Percentiles rank a stretch among this genome's conserved stretches.
Evolutionary conservation across 768 basidiomycete species (phyloP).

Genomic region (Macrolepiota albuminosa): DNA sequence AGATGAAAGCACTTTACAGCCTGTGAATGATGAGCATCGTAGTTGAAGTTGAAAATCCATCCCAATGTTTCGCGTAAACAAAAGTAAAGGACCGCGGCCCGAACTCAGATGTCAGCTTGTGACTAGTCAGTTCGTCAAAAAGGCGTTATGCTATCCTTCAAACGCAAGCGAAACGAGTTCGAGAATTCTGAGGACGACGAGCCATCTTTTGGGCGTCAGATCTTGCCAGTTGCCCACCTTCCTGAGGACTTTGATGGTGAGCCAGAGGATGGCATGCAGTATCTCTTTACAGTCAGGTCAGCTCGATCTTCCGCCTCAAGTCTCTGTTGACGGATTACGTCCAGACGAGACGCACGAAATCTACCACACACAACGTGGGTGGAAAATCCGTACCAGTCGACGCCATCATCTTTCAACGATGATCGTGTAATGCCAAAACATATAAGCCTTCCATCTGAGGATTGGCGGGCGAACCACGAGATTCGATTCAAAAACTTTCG

Average conservation of each 20-base stretch:
- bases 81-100: neutral
- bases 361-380: conserved; percentile 65
- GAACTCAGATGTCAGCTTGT: neutral
- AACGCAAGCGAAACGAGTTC: conserved; percentile 51
- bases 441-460: conserved; percentile 51
- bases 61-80: neutral
- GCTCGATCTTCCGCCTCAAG: conserved; percentile 9
- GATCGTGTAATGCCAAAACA: conserved; percentile 21
- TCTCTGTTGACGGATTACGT: conserved; percentile 3
- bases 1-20: neutral
- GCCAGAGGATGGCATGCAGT: conserved; percentile 72
- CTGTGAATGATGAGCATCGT: neutral
- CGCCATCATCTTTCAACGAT: conserved; percentile 16
- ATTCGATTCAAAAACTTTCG: conserved; percentile 62
- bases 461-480: conserved; percentile 62
- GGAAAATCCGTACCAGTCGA: conserved; percentile 60
- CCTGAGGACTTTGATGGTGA: conserved; percentile 62
- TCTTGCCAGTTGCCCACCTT: conserved; percentile 76
- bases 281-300: conserved; percentile 79
- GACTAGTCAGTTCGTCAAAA: neutral
- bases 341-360: conserved; percentile 64
- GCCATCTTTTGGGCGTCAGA: conserved; percentile 59
- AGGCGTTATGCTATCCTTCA: conserved; percentile 29
- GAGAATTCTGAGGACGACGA: conserved; percentile 60
- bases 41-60: neutral